Evolutionary conservation across 805 yeast genomes (phyloP), one percentile per base, ranked within the genome.

Genomic region (Danielia oregonensis): DNA sequence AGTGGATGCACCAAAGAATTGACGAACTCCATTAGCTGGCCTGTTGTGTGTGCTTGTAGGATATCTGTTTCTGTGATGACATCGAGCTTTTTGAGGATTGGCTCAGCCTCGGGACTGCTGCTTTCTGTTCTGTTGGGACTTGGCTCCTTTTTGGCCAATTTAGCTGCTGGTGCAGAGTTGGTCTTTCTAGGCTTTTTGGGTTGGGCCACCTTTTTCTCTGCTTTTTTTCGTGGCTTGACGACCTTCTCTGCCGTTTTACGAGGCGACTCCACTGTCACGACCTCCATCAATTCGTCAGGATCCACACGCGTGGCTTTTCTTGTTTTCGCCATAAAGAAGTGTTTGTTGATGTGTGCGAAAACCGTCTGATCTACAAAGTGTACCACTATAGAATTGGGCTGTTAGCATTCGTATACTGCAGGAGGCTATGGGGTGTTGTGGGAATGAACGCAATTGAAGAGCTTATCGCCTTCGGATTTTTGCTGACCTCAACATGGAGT

Each of bases 1-100:
- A 54, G 48, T 4, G 65, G 55, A 24, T 52, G 48, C 14, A 64
- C 52, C 15, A 65, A 52, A 18, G 49, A 39, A 34, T 62, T 57
- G 18, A 65, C 47, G 24, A 64, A 43, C 15, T 45, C 49, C n/a
- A 60, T 42, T 26, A 65, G 40, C 18, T 59, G 54, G 12, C 49
- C 50, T 21, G 49, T 49, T 23, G 54, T 47, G 17, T 40, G 41
- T 3, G 63, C 57, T 6, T 44, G 41, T 16, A 63, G 19, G 7
- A 64, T 61, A 26, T 62, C 67, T 17, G 51, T 46, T 32, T 63
- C 68, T 2, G 63, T 50, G 19, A 38, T 16, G 17, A 14, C 9
- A 5, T 13, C 26, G 6, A 19, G 22, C 22, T 19, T 19, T 9
- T 19, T 24, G 26, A n/a, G 13, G 23, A 10, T 21, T 7, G 23